A percentile compares a stretch with the other conserved stretches of the same genome.
Conservation (phyloP, 805 yeast genomes). For the Lipomyces kockii region DNA sequence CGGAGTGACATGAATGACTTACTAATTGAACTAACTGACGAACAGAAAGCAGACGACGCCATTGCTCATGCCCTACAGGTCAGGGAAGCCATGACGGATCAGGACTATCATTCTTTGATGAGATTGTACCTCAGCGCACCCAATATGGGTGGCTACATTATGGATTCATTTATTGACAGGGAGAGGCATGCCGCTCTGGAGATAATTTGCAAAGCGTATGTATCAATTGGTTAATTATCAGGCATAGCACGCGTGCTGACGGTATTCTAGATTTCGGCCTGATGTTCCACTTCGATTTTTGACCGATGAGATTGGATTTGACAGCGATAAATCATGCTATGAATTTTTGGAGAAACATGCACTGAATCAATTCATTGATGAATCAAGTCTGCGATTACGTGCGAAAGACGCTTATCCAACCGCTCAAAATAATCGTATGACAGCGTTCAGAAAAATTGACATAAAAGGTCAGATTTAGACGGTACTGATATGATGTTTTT, state of each 20-base stretch:
- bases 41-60: constrained; percentile 40
- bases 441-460: constrained; percentile 65
- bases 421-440: constrained; percentile 48
- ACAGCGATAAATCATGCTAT: constrained; percentile 44
- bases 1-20: constrained; percentile 58
- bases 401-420: constrained; percentile 42
- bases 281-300: constrained; percentile 39
- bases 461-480: constrained; percentile 77
- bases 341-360: constrained; percentile 23
- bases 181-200: constrained; percentile 63
- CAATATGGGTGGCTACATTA: constrained; percentile 52
- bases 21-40: constrained; percentile 41
- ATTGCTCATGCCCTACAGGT: constrained; percentile 49
- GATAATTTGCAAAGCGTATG: constrained; percentile 58
- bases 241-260: neutral
- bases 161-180: constrained; percentile 60
- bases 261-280: constrained; percentile 43
- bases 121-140: constrained; percentile 49
- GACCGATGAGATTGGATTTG: constrained; percentile 46
- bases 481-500: neutral
- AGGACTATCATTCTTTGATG: constrained; percentile 62
- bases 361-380: constrained; percentile 9
- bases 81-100: constrained; percentile 45
- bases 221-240: neutral
- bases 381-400: constrained; percentile 23